phyloP scores from a whole-genome alignment of 2,329 filamentous ascomycete genomes.

The Ceratocystis lukuohia region DNA sequence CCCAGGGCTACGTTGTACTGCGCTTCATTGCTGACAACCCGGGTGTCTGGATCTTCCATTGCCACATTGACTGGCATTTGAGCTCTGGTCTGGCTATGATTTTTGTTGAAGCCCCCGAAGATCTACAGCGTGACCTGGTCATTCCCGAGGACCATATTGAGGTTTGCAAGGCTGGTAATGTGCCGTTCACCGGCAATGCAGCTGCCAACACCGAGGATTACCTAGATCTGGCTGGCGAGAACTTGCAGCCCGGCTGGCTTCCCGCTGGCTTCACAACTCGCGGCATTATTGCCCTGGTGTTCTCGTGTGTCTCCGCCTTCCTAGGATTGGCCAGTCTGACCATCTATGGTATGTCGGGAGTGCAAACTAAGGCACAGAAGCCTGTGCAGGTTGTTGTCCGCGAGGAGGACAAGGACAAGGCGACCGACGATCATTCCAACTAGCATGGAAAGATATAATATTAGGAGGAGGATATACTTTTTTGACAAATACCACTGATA shows the following conservation, averaged over 20 bases:
- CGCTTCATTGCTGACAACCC: slow-evolving; percentile 33
- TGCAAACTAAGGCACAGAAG: not conserved
- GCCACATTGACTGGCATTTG: slow-evolving; percentile 42
- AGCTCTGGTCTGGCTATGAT: slow-evolving; percentile 31
- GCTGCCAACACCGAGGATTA: slow-evolving; percentile 43
- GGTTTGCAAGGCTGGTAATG: slow-evolving; percentile 28
- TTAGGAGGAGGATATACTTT: not conserved
- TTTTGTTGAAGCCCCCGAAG: slow-evolving; percentile 23
- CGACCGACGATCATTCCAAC: not conserved
- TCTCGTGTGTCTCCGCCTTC: slow-evolving; percentile 56
- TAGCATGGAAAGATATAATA: not conserved
- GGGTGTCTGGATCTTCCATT: slow-evolving; percentile 33
- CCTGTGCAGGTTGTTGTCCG: slow-evolving; percentile 2
- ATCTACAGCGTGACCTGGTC: slow-evolving; percentile 37
- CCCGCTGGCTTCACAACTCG: slow-evolving; percentile 56
- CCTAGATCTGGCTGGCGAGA: slow-evolving; percentile 36
- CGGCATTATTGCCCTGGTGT: slow-evolving; percentile 62
- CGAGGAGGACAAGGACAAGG: slow-evolving; percentile 1
- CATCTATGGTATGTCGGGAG: slow-evolving; percentile 16
- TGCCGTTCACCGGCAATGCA: slow-evolving; percentile 41
- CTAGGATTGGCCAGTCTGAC: slow-evolving; percentile 40
- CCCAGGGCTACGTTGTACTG: slow-evolving; percentile 38
- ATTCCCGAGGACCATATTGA: slow-evolving; percentile 43
- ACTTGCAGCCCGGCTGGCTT: slow-evolving; percentile 40
- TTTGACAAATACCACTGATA: not conserved